A percentile compares a stretch with the other conserved stretches of the same genome.
Conservation (phyloP, 1,284 basidiomycete genomes). For the Puccinia hordei region DNA sequence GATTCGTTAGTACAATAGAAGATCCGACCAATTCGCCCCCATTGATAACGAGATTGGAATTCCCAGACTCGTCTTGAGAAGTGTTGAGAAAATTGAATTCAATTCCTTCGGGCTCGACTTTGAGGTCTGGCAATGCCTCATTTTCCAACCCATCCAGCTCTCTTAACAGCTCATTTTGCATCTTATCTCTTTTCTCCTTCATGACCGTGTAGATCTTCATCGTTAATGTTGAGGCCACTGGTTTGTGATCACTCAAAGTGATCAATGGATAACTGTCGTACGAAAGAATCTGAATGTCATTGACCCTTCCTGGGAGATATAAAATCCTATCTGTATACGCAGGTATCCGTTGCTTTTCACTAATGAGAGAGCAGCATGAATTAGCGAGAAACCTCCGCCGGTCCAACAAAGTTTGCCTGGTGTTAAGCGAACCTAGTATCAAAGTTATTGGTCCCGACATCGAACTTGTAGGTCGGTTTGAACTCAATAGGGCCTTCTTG, state of each 20-base stretch:
- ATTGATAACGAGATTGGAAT: constrained; percentile 5
- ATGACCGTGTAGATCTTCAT: constrained; percentile 31
- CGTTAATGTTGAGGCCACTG: constrained; percentile 19
- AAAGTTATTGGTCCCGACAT: constrained; percentile 38
- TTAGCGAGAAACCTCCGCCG: neutral
- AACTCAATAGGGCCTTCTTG: constrained; percentile 31
- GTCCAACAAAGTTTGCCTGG: neutral
- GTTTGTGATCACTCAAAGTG: constrained; percentile 48
- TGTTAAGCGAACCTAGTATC: constrained; percentile 37
- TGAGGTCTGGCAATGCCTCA: constrained; percentile 32
- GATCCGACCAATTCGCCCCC: constrained; percentile 22
- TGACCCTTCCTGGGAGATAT: constrained; percentile 32
- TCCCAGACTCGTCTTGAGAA: neutral
- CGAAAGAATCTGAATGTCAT: constrained; percentile 39
- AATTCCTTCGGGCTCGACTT: constrained; percentile 27
- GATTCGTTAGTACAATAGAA: constrained; percentile 28
- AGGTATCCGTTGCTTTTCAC: constrained; percentile 47
- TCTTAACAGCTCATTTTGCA: constrained; percentile 34
- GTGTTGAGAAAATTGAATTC: constrained; percentile 22
- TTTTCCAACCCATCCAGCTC: constrained; percentile 49
- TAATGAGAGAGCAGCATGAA: neutral
- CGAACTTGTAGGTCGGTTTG: constrained; percentile 47
- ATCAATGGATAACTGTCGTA: constrained; percentile 28
- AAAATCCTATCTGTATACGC: constrained; percentile 45
- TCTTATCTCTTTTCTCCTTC: neutral